Base-by-base conservation (phyloP, 1,139 yeast species). In the Protomyces pachydermus region DNA sequence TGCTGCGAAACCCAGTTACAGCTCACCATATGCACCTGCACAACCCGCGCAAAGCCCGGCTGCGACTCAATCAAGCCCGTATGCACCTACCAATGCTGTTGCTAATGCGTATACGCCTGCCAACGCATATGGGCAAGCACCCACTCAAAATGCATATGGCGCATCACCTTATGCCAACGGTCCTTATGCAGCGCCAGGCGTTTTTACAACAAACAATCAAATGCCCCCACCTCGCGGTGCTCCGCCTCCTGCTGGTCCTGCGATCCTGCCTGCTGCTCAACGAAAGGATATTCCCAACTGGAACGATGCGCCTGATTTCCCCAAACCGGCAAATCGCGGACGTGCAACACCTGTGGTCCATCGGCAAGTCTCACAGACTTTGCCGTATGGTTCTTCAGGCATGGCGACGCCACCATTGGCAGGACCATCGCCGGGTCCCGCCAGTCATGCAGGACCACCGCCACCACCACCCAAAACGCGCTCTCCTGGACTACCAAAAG, bases 271-370 rank as follows among this genome's bases (percentile, higher is more conserved):
- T 23, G 66, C 67, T 18, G 71, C 78, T 10, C 76, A 79, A 56
- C 82, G 80, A 70, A 82, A 81, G 71, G 87, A 87, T 55, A 85
- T 85, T 55, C 93, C 88, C 58, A 97, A 97, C 2, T 91, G 97
- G 97, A 91, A 91, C 72, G 97, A 91, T 74, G 79, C 91, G 69
- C 97, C 97, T 58, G 81, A 85, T n/a, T 83, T 34, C 70, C 77
- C 38, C 57, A 72, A 55, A 61, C 67, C 53, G 65, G 69, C 50
- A 35, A 76, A 83, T 14, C 80, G 83, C 42, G 48, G 48, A n/a
- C 81, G 86, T 70, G 80, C 83, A 64, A 80, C 84, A 20, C 79
- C 85, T 1, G 77, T 83, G 3, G 80, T 80, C 25, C 75, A 81
- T 18, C 72, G 74, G 46, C 67, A 73, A 18, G 68, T 72, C 8